Evolutionary conservation across 805 yeast species (phyloP), one percentile per base, ranked within the genome.

Genomic region (Jamesozyma lodderae): DNA sequence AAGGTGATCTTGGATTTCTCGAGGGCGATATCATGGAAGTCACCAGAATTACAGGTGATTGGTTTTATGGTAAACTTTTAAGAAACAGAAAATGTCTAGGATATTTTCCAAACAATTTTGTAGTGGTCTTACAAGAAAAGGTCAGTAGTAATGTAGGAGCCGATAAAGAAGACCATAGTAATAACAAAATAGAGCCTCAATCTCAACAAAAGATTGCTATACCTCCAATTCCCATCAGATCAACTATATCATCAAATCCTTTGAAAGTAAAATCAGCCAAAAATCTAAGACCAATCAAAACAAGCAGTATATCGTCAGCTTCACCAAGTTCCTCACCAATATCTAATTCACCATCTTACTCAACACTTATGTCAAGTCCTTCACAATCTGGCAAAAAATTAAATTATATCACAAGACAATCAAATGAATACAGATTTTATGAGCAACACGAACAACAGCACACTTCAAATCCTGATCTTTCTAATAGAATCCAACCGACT

Each of bases 1-100:
- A 79, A 39, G 81, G 83, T 33, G 96, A 92, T 55, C 68, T 92
- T 31, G 97, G 97, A 1, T 92, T 92, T 57, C 72, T 88, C 16
- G 97, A 92, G 62, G 95, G 94, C 36, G 97, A 92, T 55, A 66
- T 84, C 36, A 84, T 92, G 49, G 95, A 86, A 45, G 94, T 92
- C 4, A 72, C 78, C 37, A 69, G 77, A 42, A 84, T 90, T 4
- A 94, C 92, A 54, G 95, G 94, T 15, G 79, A 79, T 51, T 86
- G 95, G 94, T 87, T 90, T 81, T 83, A 77, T 51, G 98, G 98
- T 2, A 68, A 71, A 43, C 70, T 90, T 40, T 64, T 77, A 46
- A 70, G 97, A 53, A 87, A 85, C 61, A 83, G 78, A 44, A 75
- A 84, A 48, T 56, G 57, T 33, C 75, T 77, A 27, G 98, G 98